These are phyloP conservation scores for Tuber brumale DNA, from an alignment of 495 filamentous ascomycete species.

Conservation along the genomic window DNA sequence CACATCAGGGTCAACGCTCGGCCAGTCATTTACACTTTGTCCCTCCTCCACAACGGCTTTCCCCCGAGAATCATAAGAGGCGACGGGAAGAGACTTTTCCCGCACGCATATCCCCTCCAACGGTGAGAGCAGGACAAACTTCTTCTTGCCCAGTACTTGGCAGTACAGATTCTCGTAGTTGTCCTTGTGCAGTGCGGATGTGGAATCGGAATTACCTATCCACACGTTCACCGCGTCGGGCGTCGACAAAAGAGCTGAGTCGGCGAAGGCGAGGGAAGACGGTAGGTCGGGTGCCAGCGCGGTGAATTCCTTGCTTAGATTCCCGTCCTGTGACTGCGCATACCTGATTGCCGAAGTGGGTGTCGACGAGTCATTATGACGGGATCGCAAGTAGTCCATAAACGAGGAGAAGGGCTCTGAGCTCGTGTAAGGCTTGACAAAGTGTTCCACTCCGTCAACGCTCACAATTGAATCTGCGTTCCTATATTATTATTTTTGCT, in stretches of 20 bases:
- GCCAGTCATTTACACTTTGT: slow-evolving; percentile 45
- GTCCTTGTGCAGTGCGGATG: slow-evolving; percentile 67
- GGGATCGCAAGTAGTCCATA: slow-evolving; percentile 36
- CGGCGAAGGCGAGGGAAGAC: slow-evolving; percentile 57
- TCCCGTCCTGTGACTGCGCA: slow-evolving; percentile 58
- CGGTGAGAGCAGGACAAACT: slow-evolving; percentile 62
- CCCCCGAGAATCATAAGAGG: slow-evolving; percentile 48
- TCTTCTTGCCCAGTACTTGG: slow-evolving; percentile 60
- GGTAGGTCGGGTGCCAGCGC: slow-evolving; percentile 53
- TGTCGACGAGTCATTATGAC: slow-evolving; percentile 10
- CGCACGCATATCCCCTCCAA: slow-evolving; percentile 57
- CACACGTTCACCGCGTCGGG: slow-evolving; percentile 74
- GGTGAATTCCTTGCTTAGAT: slow-evolving; percentile 62
- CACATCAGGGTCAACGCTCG: slow-evolving; percentile 64
- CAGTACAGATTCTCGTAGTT: slow-evolving; percentile 78
- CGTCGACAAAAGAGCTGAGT: slow-evolving; percentile 53
- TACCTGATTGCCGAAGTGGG: slow-evolving; percentile 8
- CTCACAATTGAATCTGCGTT: slow-evolving; percentile 43
- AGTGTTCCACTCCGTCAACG: slow-evolving; percentile 35
- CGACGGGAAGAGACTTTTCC: slow-evolving; percentile 50
- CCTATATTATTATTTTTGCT: slow-evolving; percentile 19
- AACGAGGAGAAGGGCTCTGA: slow-evolving; percentile 43
- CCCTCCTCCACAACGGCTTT: slow-evolving; percentile 43
- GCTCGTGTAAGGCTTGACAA: slow-evolving; percentile 47
- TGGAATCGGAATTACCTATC: slow-evolving; percentile 61